phyloP scores from a whole-genome alignment of 2,329 filamentous ascomycete species.

The Zopfia rhizophila region DNA sequence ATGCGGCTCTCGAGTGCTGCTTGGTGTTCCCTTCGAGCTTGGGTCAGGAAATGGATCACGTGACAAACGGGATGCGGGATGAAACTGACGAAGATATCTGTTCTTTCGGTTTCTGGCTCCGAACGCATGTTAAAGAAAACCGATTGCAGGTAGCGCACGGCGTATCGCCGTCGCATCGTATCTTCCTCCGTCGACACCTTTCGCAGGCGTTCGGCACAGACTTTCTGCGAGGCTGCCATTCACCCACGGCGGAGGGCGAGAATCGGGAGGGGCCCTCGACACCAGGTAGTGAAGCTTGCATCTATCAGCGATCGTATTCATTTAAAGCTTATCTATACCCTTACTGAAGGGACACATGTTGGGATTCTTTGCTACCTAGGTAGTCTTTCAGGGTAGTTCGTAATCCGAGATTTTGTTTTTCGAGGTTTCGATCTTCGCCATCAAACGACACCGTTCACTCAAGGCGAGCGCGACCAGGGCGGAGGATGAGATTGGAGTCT shows the following conservation, averaged over 20 bases:
- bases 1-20: conserved; percentile 49
- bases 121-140: conserved; percentile 49
- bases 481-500: conserved; percentile 48
- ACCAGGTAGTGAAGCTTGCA: conserved; percentile 39
- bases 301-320: conserved; percentile 30
- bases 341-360: conserved; percentile 51
- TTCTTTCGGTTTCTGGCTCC: conserved; percentile 49
- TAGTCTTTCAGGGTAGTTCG: conserved; percentile 40
- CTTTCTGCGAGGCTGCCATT: conserved; percentile 49
- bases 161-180: conserved; percentile 49
- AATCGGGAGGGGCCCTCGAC: conserved; percentile 43
- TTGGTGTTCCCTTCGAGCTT: conserved; percentile 44
- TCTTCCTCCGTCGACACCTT: conserved; percentile 48
- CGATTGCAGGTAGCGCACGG: conserved; percentile 50
- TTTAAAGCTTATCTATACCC: too few species aligned
- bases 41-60: conserved; percentile 19
- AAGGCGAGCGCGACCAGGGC: conserved; percentile 31
- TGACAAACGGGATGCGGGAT: conserved; percentile 31
- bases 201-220: conserved; percentile 52
- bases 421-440: too few species aligned
- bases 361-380: too few species aligned
- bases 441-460: conserved; percentile 30
- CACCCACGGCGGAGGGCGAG: conserved; percentile 43
- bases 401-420: conserved; percentile 32
- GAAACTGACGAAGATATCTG: conserved; percentile 47